These are phyloP conservation scores for Thymus mandschuricus DNA, from an alignment of 257 asterid genomes.

Conservation along the genomic window DNA sequence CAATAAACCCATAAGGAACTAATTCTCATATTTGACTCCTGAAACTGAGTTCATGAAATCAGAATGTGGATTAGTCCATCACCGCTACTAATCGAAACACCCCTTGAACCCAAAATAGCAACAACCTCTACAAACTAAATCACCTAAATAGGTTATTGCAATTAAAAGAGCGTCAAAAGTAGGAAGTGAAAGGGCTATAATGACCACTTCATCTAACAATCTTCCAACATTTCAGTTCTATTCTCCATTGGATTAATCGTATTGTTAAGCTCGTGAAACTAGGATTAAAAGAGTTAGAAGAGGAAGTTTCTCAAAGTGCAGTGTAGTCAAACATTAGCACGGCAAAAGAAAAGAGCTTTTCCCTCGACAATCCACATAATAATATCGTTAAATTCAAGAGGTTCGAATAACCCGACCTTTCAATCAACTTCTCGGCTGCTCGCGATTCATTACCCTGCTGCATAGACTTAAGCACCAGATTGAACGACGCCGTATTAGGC, in stretches of 20 bases:
- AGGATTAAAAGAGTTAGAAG: background rate
- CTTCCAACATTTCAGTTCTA: background rate
- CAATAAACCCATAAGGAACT: slow-evolving; percentile 27
- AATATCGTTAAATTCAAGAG: background rate
- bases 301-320: no score
- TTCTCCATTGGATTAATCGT: background rate
- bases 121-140: background rate
- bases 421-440: slow-evolving; percentile 73
- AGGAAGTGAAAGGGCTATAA: background rate
- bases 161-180: background rate
- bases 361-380: slow-evolving; percentile 3
- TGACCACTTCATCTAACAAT: background rate
- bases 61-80: background rate
- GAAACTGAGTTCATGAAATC: background rate
- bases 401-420: slow-evolving; percentile 47
- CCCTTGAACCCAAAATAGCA: background rate
- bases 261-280: background rate
- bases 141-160: background rate
- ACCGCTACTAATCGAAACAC: slow-evolving; percentile 17
- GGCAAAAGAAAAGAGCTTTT: background rate
- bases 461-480: slow-evolving; percentile 84
- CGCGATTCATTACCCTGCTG: slow-evolving; percentile 51
- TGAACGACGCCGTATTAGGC: slow-evolving; percentile 79
- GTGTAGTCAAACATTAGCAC: background rate
- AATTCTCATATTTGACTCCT: slow-evolving; percentile 19